Evolutionary conservation across 441 rosid genomes (phyloP).

Genomic region (Biscutella laevigata): DNA sequence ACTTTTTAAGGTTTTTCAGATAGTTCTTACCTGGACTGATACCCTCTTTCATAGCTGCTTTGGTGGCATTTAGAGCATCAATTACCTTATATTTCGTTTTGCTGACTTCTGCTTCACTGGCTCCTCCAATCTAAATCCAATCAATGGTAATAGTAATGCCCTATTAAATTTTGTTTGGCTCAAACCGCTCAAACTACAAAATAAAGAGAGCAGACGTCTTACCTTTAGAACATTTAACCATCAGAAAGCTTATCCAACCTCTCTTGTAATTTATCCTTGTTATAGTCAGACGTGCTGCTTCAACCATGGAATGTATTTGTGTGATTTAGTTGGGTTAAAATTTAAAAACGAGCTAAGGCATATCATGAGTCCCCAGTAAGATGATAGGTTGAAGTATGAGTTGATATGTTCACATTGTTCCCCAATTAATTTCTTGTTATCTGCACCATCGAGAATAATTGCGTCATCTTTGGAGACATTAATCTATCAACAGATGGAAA

Average conservation of each 20-base stretch:
- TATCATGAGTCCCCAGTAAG: neutral
- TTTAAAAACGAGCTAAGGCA: neutral
- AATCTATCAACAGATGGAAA: slow-evolving; percentile 20
- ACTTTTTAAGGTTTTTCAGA: neutral
- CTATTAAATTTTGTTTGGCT: neutral
- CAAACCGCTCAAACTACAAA: too few relatives aligned
- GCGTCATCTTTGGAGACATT: slow-evolving; percentile 43
- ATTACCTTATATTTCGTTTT: slow-evolving; percentile 55
- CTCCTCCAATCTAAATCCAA: slow-evolving; percentile 48
- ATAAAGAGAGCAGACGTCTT: too few relatives aligned
- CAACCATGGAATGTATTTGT: slow-evolving; percentile 43
- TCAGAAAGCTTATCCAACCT: slow-evolving; percentile 57
- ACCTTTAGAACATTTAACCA: slow-evolving; percentile 62
- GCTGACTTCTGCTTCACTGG: slow-evolving; percentile 54
- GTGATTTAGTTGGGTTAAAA: neutral
- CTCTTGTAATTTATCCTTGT: slow-evolving; percentile 50
- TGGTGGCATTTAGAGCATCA: slow-evolving; percentile 58
- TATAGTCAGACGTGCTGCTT: slow-evolving; percentile 46
- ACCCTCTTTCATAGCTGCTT: slow-evolving; percentile 62
- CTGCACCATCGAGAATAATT: slow-evolving; percentile 50
- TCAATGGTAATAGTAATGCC: neutral
- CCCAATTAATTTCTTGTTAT: slow-evolving; percentile 43
- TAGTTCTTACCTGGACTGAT: slow-evolving; percentile 47
- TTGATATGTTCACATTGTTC: slow-evolving; percentile 55
- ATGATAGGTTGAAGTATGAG: neutral